Conservation (phyloP, 192 early-diverging fungal genomes). For the Funneliformis mosseae region DNA sequence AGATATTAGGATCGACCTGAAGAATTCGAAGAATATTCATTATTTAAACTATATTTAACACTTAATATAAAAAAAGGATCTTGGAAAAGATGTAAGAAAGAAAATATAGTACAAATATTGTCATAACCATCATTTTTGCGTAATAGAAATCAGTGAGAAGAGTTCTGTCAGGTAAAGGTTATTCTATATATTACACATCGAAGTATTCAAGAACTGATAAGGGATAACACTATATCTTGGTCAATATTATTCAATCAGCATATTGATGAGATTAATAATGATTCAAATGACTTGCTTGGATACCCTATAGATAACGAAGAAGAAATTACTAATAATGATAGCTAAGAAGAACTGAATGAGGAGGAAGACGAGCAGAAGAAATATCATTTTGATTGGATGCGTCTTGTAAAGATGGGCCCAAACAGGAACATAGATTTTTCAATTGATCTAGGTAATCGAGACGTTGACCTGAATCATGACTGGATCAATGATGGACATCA, state of each 20-base stretch:
- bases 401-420: not conserved
- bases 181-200: not conserved
- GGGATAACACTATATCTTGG: not conserved
- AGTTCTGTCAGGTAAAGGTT: conserved; percentile 8
- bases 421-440: not conserved
- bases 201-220: not conserved
- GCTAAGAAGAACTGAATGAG: not conserved
- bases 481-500: not conserved
- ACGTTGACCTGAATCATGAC: not conserved
- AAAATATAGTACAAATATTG: not conserved
- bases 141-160: not conserved
- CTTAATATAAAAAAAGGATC: not conserved
- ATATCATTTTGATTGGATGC: not conserved
- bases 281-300: not conserved
- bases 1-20: not conserved
- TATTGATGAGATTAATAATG: not conserved
- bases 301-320: not conserved
- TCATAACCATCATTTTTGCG: not conserved
- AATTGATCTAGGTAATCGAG: not conserved
- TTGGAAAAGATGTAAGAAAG: not conserved
- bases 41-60: not conserved
- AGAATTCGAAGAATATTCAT: no score
- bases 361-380: not conserved
- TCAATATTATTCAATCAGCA: not conserved
- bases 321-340: not conserved